Base-by-base conservation (phyloP, 148 eudicot genomes). In the Mesembryanthemum crystallinum region DNA sequence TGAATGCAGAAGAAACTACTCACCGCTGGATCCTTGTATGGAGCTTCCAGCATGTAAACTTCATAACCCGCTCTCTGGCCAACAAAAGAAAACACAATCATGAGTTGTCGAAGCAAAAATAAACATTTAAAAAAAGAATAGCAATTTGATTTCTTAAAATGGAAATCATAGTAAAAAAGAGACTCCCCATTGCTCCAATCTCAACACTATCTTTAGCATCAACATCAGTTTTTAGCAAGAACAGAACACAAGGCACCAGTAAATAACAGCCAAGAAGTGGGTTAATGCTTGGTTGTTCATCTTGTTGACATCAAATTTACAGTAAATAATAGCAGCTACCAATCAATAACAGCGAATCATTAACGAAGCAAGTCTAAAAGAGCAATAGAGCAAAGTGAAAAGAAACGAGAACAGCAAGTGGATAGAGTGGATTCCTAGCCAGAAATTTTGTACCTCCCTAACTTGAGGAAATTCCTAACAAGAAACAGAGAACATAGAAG, bases 31-130 rank as follows among this genome's bases (percentile, higher is more conserved):
- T 95, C 99, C 84, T 87, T 95, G 87, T 95, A 95, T 45, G 96
- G 84, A 75, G 97, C 94, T 85, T 95, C 97, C 27, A 92, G 83
- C 57, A 95, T 71, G 82, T 95, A 95, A 71, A 87, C 99, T 83
- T 92, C 99, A 86, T 89, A 95, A 17, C 99, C 99, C 71, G 92
- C 89, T 77, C 97, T 92, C 99, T 95, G 91, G 64, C 64, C 73
- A 54, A 77, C 59, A 74, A 73, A 14, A 79, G 54, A 82, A 37
- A 79, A 51, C 25, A 37, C 25, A 76, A 60, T 63, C 63, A 72
- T 70, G 33, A 81, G 71, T 30, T 72, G 69, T 64, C 25, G 21
- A 21, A 3, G 10, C 5, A 7, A 55, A 62, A 79, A 37, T 45
- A 75, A 15, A 64, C 11, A 70, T 17, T 0, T 32, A 24, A 61